These are phyloP conservation scores for Candida albicans DNA, from an alignment of 1,139 yeast genomes.

Conservation along the genomic window DNA sequence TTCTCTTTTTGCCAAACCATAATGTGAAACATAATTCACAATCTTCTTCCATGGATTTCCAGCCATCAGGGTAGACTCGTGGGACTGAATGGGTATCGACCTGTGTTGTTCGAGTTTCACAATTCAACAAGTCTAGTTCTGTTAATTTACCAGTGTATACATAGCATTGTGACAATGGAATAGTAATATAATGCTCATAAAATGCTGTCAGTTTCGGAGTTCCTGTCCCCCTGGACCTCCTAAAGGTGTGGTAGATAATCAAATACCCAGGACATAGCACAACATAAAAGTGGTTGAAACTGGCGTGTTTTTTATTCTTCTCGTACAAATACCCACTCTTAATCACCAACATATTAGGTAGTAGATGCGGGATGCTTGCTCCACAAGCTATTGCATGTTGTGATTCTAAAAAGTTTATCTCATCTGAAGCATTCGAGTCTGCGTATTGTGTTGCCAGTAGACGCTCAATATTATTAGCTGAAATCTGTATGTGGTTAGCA, in stretches of 20 bases:
- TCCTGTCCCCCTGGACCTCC: slow-evolving; percentile 48
- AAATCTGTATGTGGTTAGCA: slow-evolving; percentile 33
- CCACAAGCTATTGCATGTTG: slow-evolving; percentile 4
- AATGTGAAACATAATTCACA: slow-evolving; percentile 70
- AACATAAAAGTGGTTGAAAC: slow-evolving; percentile 60
- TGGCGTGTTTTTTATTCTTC: slow-evolving; percentile 67
- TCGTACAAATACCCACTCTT: slow-evolving; percentile 62
- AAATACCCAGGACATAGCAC: slow-evolving; percentile 71
- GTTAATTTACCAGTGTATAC: slow-evolving; percentile 72
- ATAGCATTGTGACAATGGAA: slow-evolving; percentile 69
- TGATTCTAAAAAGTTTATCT: slow-evolving; percentile 54
- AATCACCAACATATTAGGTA: slow-evolving; percentile 5
- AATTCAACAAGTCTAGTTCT: slow-evolving; percentile 52
- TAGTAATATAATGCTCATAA: slow-evolving; percentile 51
- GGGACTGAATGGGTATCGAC: slow-evolving; percentile 67
- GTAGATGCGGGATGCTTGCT: background rate
- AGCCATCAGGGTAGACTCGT: slow-evolving; percentile 75
- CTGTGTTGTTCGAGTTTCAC: slow-evolving; percentile 42
- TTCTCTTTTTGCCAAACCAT: slow-evolving; percentile 74
- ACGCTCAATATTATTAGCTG: slow-evolving; percentile 46
- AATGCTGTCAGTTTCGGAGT: slow-evolving; percentile 43
- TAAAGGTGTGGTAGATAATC: slow-evolving; percentile 48
- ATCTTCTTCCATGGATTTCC: slow-evolving; percentile 81
- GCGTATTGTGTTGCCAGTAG: slow-evolving; percentile 55
- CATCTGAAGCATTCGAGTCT: slow-evolving; percentile 57